Conservation (phyloP, 768 basidiomycete genomes). For the Tulasnella calospora region DNA sequence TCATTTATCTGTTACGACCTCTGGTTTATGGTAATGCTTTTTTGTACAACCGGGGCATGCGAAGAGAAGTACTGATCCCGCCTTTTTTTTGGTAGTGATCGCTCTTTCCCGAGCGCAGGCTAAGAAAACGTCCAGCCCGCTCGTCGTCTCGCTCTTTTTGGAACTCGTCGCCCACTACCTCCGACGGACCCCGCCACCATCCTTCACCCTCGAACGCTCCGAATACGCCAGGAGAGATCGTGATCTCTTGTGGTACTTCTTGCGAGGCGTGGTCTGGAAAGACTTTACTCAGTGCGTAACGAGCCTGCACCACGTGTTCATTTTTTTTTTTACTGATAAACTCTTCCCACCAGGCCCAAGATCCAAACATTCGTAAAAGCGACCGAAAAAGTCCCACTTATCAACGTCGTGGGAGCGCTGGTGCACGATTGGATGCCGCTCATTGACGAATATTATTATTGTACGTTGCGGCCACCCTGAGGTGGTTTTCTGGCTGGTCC, state of each 20-base stretch:
- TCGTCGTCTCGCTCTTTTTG: slow-evolving; percentile 59
- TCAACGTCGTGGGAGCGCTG: slow-evolving; percentile 65
- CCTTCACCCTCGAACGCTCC: slow-evolving; percentile 59
- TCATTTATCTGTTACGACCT: slow-evolving; percentile 66
- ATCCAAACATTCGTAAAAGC: slow-evolving; percentile 57
- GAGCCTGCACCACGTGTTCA: slow-evolving; percentile 1
- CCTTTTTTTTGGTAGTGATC: slow-evolving; percentile 34
- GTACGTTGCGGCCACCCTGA: slow-evolving; percentile 44
- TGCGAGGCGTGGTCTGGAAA: slow-evolving; percentile 83
- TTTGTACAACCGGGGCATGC: background rate
- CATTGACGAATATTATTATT: slow-evolving; percentile 88
- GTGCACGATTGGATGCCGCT: slow-evolving; percentile 82
- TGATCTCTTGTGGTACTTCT: slow-evolving; percentile 75
- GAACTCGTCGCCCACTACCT: slow-evolving; percentile 72
- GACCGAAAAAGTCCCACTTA: slow-evolving; percentile 53
- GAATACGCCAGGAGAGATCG: slow-evolving; percentile 81
- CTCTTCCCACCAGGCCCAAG: slow-evolving; percentile 53
- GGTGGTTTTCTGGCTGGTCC: background rate
- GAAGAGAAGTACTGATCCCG: slow-evolving; percentile 27
- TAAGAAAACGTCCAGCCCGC: slow-evolving; percentile 51
- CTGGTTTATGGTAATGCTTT: slow-evolving; percentile 62
- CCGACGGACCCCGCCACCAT: slow-evolving; percentile 56
- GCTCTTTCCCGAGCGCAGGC: slow-evolving; percentile 32
- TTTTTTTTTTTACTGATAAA: slow-evolving; percentile 10
- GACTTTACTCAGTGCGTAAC: slow-evolving; percentile 60